Base-by-base conservation (phyloP, 1,284 basidiomycete species). In the Moesziomyces sp. region DNA sequence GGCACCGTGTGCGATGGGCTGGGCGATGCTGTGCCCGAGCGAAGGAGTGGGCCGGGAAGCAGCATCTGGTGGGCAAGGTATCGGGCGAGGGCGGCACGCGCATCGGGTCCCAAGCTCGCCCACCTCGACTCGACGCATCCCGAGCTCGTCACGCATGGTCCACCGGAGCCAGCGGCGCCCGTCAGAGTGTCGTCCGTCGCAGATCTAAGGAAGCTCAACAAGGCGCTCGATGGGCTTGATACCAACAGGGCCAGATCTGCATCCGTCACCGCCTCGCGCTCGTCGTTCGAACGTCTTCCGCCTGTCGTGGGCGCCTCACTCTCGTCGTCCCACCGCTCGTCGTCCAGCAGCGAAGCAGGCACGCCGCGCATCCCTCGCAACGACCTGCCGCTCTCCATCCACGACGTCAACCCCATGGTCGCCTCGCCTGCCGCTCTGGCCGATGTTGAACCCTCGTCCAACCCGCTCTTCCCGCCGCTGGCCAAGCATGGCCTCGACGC, bases 61-160 rank as follows among this genome's bases (percentile, higher is more conserved):
- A 56, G 48, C 19, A 53, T 73, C n/a, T 83, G 81, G 81, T 83
- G 81, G 81, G 60, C 65, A 13, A 52, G 76, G 23, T 68, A 69
- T 34, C 42, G 78, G 28, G 47, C 30, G 3, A 51, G 76, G 21
- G 78, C 78, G 1, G 74, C 69, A 2, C 54, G 24, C n/a, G 72
- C 72, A 4, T 62, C 58, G 3, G 74, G 68, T 0, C 58, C 62
- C 0, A 57, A 58, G 19, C 16, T 65, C n/a, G 38, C 19, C 14
- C 24, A 42, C 10, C 49, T 74, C 11, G 47, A 42, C 11, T 38
- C 23, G 9, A 40, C 52, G 4, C 19, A 54, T 0, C 23, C 51
- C 5, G 59, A 63, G 19, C 23, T 46, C 14, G 28, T 48, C 46
- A 35, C 49, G 5, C 56, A 66, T 24, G 63, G 51, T 23, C 38